Base-by-base conservation (phyloP, 139 green algal genomes). In the Spirogloea muscicola region DNA sequence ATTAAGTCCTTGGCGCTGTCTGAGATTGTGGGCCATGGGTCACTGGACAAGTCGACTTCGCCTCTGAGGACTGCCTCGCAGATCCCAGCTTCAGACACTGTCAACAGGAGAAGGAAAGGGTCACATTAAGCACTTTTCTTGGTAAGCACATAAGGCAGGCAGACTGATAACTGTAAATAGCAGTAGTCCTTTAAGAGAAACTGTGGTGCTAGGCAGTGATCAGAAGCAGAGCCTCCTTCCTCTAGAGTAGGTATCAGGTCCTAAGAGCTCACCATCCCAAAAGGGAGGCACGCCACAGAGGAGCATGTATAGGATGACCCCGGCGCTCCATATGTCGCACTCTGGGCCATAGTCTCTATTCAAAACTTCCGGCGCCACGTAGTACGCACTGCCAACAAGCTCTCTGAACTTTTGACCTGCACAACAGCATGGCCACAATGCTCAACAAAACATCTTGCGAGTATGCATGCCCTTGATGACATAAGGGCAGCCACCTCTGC, bases 351-450 rank as follows among this genome's bases (percentile, higher is more conserved):
- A 68, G 39, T n/a, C 49, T 72, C 40, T 33, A 31, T 62, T 31
- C 52, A 38, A 55, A 21, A 89, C 79, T 65, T 89, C 92, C n/a
- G 90, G 91, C 1, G 91, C 91, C 43, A 98, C 90, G 76, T 99
- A 99, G 78, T 96, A 97, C 10, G 93, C 91, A 27, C 58, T 87
- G 40, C 91, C 91, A 4, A 96, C 89, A 13, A 96, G 89, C 62
- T 94, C 88, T 37, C 25, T 87, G 70, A 96, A 96, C 9, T 84
- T 72, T 73, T 97, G 83, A 1, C 59, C 59, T 68, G 49, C 9
- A 60, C n/a, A n/a, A n/a, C n/a, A n/a, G n/a, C n/a, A n/a, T n/a
- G n/a, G n/a, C n/a, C n/a, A n/a, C n/a, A n/a, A n/a, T n/a, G n/a
- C n/a, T n/a, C n/a, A n/a, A n/a, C n/a, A n/a, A n/a, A n/a, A n/a